Conservation (phyloP, 352 stramenopile species). For the Phytophthora hibernalis region DNA sequence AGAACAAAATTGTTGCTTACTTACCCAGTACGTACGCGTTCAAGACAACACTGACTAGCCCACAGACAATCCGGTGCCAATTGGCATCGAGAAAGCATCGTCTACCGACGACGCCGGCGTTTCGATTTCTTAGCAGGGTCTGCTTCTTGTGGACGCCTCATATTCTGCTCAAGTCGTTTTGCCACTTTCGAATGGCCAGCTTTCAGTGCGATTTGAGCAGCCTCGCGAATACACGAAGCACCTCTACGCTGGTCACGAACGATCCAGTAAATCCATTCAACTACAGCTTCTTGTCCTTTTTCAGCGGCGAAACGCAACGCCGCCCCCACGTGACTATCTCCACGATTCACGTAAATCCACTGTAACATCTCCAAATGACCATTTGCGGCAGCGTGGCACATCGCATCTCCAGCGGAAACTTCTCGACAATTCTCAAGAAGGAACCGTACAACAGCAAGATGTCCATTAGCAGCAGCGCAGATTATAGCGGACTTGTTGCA, state of each 20-base stretch:
- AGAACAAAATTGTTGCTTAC: no score
- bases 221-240: constrained; percentile 14
- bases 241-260: constrained; percentile 26
- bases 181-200: constrained; percentile 7
- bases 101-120: constrained; percentile 12
- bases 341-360: constrained; percentile 23
- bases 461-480: constrained; percentile 13
- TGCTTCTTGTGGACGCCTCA: constrained; percentile 18
- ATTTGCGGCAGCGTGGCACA: constrained; percentile 21
- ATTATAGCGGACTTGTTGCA: constrained; percentile 16
- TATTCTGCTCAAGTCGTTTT: constrained; percentile 12
- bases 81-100: neutral
- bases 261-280: constrained; percentile 31
- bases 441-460: constrained; percentile 24
- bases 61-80: no score
- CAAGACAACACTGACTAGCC: no score
- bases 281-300: constrained; percentile 14
- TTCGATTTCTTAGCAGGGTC: constrained; percentile 14
- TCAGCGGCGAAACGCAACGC: constrained; percentile 22
- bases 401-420: constrained; percentile 24
- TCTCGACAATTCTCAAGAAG: constrained; percentile 26
- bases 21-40: no score
- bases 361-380: constrained; percentile 21
- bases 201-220: constrained; percentile 20
- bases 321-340: constrained; percentile 16